phyloP scores from a whole-genome alignment of 768 basidiomycete genomes.

The Tylopilus plumbeoviolaceoides region DNA sequence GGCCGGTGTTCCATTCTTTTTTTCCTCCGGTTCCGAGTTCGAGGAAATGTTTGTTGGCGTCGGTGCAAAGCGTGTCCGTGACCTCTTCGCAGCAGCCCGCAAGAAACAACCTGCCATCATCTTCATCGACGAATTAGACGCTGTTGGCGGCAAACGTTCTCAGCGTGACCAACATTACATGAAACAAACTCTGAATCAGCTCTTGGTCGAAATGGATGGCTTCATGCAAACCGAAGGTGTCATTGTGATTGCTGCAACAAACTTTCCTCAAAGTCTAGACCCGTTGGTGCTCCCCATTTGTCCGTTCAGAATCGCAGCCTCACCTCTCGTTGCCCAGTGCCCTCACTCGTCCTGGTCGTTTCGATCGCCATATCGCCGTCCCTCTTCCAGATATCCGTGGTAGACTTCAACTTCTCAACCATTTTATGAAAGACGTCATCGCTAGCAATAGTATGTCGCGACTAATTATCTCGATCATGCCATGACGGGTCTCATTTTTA shows the following conservation, averaged over 20 bases:
- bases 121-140: slow-evolving; percentile 96
- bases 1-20: slow-evolving; percentile 96
- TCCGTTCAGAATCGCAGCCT: slow-evolving; percentile 3
- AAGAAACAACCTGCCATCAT: slow-evolving; percentile 97
- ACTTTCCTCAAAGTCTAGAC: slow-evolving; percentile 93
- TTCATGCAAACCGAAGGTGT: slow-evolving; percentile 92
- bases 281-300: slow-evolving; percentile 47
- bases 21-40: slow-evolving; percentile 94
- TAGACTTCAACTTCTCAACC: slow-evolving; percentile 86
- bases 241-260: slow-evolving; percentile 96
- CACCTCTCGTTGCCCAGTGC: slow-evolving; percentile 50
- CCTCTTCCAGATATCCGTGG: slow-evolving; percentile 94
- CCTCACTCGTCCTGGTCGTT: slow-evolving; percentile 92
- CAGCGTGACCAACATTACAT: slow-evolving; percentile 82
- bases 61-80: slow-evolving; percentile 92
- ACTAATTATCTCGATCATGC: not conserved
- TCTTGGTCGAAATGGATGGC: slow-evolving; percentile 96
- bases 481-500: slow-evolving; percentile 18
- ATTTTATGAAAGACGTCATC: slow-evolving; percentile 83
- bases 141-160: slow-evolving; percentile 86
- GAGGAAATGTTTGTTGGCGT: slow-evolving; percentile 98
- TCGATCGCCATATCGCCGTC: slow-evolving; percentile 90
- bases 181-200: slow-evolving; percentile 94
- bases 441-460: slow-evolving; percentile 47
- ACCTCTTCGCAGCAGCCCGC: slow-evolving; percentile 89